Conservation (phyloP, 129 eudicot genomes). For the Gnaphalium uliginosum region DNA sequence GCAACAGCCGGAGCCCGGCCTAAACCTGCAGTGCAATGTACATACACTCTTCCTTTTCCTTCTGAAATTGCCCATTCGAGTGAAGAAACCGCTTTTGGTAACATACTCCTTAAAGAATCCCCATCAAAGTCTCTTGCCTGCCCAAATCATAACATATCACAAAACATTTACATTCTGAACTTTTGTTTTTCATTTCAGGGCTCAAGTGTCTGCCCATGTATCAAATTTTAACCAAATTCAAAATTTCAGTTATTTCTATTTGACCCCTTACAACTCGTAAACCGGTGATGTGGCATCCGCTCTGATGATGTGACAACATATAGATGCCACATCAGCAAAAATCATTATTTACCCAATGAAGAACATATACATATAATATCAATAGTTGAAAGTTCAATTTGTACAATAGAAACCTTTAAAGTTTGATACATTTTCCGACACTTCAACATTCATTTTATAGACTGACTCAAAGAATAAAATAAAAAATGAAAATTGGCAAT, state of each 20-base stretch:
- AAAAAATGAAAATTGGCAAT: not conserved
- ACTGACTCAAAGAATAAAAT: not conserved
- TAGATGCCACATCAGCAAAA: too few relatives aligned
- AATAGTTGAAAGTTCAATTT: too few relatives aligned
- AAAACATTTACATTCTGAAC: not conserved
- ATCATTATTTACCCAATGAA: too few relatives aligned
- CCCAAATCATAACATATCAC: not conserved
- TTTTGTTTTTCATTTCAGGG: not conserved
- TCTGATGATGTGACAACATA: too few relatives aligned
- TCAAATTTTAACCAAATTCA: too few relatives aligned
- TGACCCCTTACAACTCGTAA: too few relatives aligned
- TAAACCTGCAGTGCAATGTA: slow-evolving; percentile 96
- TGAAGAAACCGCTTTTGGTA: slow-evolving; percentile 87
- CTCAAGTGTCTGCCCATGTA: not conserved
- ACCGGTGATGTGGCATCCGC: too few relatives aligned
- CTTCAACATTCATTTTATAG: not conserved
- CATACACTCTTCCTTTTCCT: slow-evolving; percentile 79
- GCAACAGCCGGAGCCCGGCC: slow-evolving; percentile 98
- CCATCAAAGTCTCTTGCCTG: slow-evolving; percentile 97
- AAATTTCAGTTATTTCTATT: too few relatives aligned
- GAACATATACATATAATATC: too few relatives aligned
- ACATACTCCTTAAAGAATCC: slow-evolving; percentile 74
- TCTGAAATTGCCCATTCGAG: slow-evolving; percentile 89
- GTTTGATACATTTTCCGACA: too few relatives aligned
- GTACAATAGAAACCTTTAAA: too few relatives aligned